Percentiles rank a stretch among this genome's conserved stretches.
These are phyloP conservation scores for Xanthoparmelia taractica DNA, from an alignment of 495 filamentous ascomycete genomes.

Conservation along the genomic window DNA sequence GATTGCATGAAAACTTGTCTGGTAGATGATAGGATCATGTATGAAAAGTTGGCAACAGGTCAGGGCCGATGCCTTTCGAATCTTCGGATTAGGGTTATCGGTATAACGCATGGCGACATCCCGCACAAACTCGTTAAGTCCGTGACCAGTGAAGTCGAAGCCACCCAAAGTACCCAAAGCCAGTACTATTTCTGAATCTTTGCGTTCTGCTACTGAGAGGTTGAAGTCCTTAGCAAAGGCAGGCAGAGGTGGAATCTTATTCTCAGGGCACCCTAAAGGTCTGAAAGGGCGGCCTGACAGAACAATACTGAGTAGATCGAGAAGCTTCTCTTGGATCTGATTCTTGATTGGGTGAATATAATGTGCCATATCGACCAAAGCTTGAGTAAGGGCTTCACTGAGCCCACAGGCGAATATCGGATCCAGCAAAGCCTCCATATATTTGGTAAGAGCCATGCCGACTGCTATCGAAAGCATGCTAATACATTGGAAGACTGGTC, in stretches of 20 bases:
- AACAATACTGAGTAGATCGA: conserved; percentile 91
- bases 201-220: conserved; percentile 49
- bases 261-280: conserved; percentile 78
- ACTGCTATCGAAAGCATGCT: conserved; percentile 93
- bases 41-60: conserved; percentile 98
- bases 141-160: conserved; percentile 90
- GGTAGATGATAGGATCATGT: conserved; percentile 91
- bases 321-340: conserved; percentile 83
- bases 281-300: conserved; percentile 87
- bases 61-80: conserved; percentile 86
- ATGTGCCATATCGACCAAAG: conserved; percentile 94
- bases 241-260: conserved; percentile 56
- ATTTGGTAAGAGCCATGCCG: conserved; percentile 92
- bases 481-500: conserved; percentile 96
- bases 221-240: conserved; percentile 82
- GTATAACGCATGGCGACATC: conserved; percentile 98
- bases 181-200: conserved; percentile 82
- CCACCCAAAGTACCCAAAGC: conserved; percentile 89
- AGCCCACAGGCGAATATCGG: conserved; percentile 95
- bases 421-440: conserved; percentile 91
- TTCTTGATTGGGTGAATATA: conserved; percentile 93
- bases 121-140: conserved; percentile 95
- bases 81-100: conserved; percentile 87
- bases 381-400: conserved; percentile 85
- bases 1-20: conserved; percentile 91